Percentiles rank a stretch among this genome's conserved stretches.
Conservation (phyloP, 768 basidiomycete genomes). For the Calocybe gangraenosa region DNA sequence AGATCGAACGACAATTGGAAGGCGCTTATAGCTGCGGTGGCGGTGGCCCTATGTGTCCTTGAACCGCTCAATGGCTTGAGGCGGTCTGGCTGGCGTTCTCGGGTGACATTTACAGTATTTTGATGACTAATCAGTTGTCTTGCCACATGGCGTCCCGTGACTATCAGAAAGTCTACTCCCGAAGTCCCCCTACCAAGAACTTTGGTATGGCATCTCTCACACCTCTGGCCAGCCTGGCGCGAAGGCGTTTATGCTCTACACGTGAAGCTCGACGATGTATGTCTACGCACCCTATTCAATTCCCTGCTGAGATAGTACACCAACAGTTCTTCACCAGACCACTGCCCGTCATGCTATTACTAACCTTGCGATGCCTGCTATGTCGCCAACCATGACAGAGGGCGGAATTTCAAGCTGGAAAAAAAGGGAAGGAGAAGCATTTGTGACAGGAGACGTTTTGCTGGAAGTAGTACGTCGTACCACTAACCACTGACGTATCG, state of each 20-base stretch:
- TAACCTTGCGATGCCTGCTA: slow-evolving; percentile 88
- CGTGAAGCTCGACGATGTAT: slow-evolving; percentile 11
- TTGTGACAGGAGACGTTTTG: slow-evolving; percentile 77
- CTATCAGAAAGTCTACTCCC: background rate
- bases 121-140: slow-evolving; percentile 10
- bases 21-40: slow-evolving; percentile 1
- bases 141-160: slow-evolving; percentile 13
- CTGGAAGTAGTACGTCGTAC: slow-evolving; percentile 72
- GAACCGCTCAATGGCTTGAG: background rate
- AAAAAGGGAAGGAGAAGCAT: slow-evolving; percentile 78
- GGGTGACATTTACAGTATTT: slow-evolving; percentile 4
- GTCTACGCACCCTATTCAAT: background rate
- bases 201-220: slow-evolving; percentile 19
- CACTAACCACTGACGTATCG: background rate
- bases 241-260: slow-evolving; percentile 5
- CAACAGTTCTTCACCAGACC: slow-evolving; percentile 52
- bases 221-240: slow-evolving; percentile 11
- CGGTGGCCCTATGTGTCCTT: background rate
- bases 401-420: slow-evolving; percentile 92
- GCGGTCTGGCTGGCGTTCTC: slow-evolving; percentile 6
- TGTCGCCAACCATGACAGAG: slow-evolving; percentile 97
- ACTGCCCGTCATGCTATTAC: slow-evolving; percentile 56
- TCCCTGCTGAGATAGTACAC: slow-evolving; percentile 1
- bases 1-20: background rate
- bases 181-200: slow-evolving; percentile 3